Evolutionary conservation across 495 filamentous ascomycete species (phyloP), one percentile per base, ranked within the genome.

Genomic region (Letharia lupina): DNA sequence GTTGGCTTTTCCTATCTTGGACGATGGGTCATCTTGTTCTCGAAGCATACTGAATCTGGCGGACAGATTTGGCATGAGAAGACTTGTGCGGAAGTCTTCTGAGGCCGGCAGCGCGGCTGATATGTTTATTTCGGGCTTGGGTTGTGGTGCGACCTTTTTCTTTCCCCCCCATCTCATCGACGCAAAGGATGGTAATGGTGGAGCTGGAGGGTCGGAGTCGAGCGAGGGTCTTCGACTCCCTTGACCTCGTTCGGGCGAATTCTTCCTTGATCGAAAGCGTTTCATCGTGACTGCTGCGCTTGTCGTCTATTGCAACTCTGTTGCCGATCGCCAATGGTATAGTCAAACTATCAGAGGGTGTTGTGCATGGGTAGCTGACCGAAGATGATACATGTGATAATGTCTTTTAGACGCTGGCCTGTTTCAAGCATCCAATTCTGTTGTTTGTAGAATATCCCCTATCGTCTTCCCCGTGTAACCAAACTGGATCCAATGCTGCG

Each of bases 31-130:
- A 71, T 96, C 92, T 73, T 96, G 93, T 74, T 96, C 92, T 70
- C 91, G 79, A 23, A 99, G 75, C 89, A 99, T 98, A 68, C 93
- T 97, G 74, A 99, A 99, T 4, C 94, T 85, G 23, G 94, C 91
- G 0, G 93, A 96, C 5, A 99, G 80, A 60, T 93, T 94, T 9
- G 91, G 90, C 94, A 99, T 96, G 35, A 99, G 76, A 57, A 98
- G 75, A 78, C 95, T 98, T 9, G 94, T 99, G n/a, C 94, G 88
- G 70, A 99, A 98, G 75, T 97, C 84, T 73, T 98, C 92, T 23
- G 79, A 84, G 0, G 92, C 82, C 4, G 94, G 94, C 8, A 99
- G 78, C 7, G 85, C 93, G 31, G 75, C 78, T 4, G 87, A 75
- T 23, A 97, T 76, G 66, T 98, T 88, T 50, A 97, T 70, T 41